Evolutionary conservation across 495 filamentous ascomycete species (phyloP).

Genomic region (Lichenothelia convexa): DNA sequence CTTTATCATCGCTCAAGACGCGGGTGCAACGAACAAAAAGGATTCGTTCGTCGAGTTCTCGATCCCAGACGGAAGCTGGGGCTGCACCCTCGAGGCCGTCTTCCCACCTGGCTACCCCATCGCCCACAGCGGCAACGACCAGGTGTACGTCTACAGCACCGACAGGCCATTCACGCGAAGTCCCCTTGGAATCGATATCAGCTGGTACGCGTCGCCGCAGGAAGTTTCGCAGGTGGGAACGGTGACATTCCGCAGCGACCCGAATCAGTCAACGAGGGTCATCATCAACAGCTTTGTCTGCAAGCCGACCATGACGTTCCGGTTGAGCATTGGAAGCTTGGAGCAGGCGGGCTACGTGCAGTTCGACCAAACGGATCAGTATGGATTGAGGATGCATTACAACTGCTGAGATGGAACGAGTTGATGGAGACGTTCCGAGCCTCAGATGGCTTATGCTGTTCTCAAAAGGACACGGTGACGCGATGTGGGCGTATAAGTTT

Average conservation of each 20-base stretch:
- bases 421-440: too few relatives aligned
- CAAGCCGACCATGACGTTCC: slow-evolving; percentile 5
- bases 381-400: slow-evolving; percentile 12
- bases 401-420: too few relatives aligned
- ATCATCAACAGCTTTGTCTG: slow-evolving; percentile 11
- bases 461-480: too few relatives aligned
- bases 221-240: slow-evolving; percentile 8
- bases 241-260: slow-evolving; percentile 6
- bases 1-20: slow-evolving; percentile 9
- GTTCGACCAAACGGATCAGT: slow-evolving; percentile 10
- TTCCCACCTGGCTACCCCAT: slow-evolving; percentile 12
- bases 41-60: slow-evolving; percentile 5
- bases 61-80: slow-evolving; percentile 10
- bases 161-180: not conserved
- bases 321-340: slow-evolving; percentile 6
- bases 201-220: not conserved
- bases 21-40: slow-evolving; percentile 4
- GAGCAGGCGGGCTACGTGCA: slow-evolving; percentile 6
- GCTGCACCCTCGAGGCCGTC: slow-evolving; percentile 12
- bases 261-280: slow-evolving; percentile 7
- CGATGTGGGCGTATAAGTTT: too few relatives aligned
- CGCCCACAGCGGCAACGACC: slow-evolving; percentile 4
- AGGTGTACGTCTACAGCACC: slow-evolving; percentile 7
- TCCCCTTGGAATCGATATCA: not conserved
- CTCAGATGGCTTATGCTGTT: too few relatives aligned